phyloP scores from a whole-genome alignment of 2,329 filamentous ascomycete species.

The Chrysosphaeria jannelii region DNA sequence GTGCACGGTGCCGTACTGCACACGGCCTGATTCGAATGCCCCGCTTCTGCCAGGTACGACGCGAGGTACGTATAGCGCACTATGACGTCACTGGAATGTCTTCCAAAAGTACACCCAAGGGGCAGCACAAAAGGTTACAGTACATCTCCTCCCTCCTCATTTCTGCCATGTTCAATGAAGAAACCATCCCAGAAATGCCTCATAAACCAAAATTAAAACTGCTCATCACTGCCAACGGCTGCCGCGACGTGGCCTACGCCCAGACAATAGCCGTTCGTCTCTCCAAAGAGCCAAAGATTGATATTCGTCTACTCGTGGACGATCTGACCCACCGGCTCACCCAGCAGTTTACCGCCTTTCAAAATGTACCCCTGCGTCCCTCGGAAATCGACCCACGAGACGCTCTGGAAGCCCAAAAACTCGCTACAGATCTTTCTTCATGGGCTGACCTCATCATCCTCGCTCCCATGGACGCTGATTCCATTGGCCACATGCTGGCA shows the following conservation, averaged over 20 bases:
- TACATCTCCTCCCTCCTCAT: no score
- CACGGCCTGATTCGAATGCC: no score
- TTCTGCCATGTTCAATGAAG: no score
- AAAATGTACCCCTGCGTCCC: slow-evolving; percentile 17
- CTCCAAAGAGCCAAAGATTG: slow-evolving; percentile 30
- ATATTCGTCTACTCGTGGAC: slow-evolving; percentile 30
- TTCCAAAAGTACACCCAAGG: no score
- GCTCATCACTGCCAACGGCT: slow-evolving; percentile 33
- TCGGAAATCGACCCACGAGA: slow-evolving; percentile 8
- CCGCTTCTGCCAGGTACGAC: no score
- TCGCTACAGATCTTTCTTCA: slow-evolving; percentile 37
- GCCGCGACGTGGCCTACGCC: slow-evolving; percentile 32
- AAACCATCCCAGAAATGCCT: no score
- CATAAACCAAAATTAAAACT: slow-evolving; percentile 18
- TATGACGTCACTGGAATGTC: no score
- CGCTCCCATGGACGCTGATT: slow-evolving; percentile 59
- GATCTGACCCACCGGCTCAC: slow-evolving; percentile 31
- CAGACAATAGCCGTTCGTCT: slow-evolving; percentile 34
- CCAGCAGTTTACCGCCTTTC: slow-evolving; percentile 29
- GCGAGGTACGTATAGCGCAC: no score
- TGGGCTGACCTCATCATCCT: slow-evolving; percentile 76
- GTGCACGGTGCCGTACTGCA: no score
- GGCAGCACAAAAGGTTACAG: no score
- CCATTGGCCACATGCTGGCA: slow-evolving; percentile 61
- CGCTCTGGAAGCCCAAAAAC: slow-evolving; percentile 20